Percentiles rank a stretch among this genome's conserved stretches.
Conservation (phyloP, 1,284 basidiomycete species). For the Fomitopsis betulina region DNA sequence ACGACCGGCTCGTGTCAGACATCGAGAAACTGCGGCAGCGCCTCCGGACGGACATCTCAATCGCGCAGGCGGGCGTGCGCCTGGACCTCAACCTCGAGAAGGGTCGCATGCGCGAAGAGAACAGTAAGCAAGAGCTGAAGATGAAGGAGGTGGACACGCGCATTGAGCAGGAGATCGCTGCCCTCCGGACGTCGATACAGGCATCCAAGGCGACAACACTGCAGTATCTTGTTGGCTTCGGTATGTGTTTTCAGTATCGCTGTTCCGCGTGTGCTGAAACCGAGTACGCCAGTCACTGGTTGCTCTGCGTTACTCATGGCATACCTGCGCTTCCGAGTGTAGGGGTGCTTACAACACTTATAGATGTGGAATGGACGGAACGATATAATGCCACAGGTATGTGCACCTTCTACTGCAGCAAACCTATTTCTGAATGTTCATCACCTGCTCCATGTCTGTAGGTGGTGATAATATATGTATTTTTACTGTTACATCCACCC, state of each 20-base stretch:
- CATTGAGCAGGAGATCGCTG: slow-evolving; percentile 96
- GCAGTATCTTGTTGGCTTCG: slow-evolving; percentile 81
- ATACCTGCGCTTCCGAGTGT: slow-evolving; percentile 67
- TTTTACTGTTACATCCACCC: background rate
- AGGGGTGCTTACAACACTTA: slow-evolving; percentile 1
- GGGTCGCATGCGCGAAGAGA: slow-evolving; percentile 93
- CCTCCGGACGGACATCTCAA: slow-evolving; percentile 86
- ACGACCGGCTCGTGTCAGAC: slow-evolving; percentile 87
- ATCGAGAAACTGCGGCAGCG: slow-evolving; percentile 96
- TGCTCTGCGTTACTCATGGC: slow-evolving; percentile 86
- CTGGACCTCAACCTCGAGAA: slow-evolving; percentile 97
- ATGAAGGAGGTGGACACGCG: slow-evolving; percentile 98
- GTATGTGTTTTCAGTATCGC: slow-evolving; percentile 36
- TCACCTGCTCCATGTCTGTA: background rate
- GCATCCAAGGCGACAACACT: slow-evolving; percentile 86
- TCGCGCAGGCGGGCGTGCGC: slow-evolving; percentile 92
- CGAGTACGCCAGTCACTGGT: slow-evolving; percentile 64
- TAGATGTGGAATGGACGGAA: background rate
- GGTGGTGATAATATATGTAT: slow-evolving; percentile 1
- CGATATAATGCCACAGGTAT: background rate
- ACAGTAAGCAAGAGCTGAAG: slow-evolving; percentile 90
- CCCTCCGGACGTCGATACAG: slow-evolving; percentile 86
- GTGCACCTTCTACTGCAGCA: background rate
- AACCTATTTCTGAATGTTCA: background rate
- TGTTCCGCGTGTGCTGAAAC: background rate